Base-by-base conservation (phyloP, 2,329 filamentous ascomycete species). In the Mycogone perniciosa region DNA sequence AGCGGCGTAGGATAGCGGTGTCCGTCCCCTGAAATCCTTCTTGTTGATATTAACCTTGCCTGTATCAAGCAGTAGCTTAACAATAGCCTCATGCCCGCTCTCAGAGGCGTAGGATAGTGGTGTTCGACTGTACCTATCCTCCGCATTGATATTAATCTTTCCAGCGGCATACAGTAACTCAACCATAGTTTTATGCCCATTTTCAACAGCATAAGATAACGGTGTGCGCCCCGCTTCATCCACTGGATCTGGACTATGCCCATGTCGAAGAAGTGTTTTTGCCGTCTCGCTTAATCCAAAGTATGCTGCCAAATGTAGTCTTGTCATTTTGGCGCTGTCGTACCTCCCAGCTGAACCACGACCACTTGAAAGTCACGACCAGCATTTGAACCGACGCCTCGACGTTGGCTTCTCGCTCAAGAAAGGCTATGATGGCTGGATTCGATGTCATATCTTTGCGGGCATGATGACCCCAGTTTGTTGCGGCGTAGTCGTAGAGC, bases 381-480 rank as follows among this genome's bases (percentile, higher is more conserved):
- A 53, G 11, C 6, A 30, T 42, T 10, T 53, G 48, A 8, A 30
- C 33, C 0, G 46, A 38, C 3, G 50, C 44, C 4, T 43, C 37
- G 4, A 53, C 38, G 6, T 53, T 46, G 6, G 6, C 2, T 3
- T 40, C 29, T 5, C 8, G 45, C 10, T 50, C 7, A 1, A 50
- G 37, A 30, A 55, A 39, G 20, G 35, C 31, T 3, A 48, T 27
- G 6, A 48, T 40, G 9, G 41, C 35, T 7, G 40, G 20, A 5
- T 11, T 20, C 6, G 34, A n/a, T 27, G 38, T 6, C n/a, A 20
- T 26, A 9, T 34, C 31, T 5, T 29, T 7, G 1, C 37, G 47
- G 26, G 54, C 51, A 44, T 57, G 56, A 33, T 50, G 13, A 1
- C 50, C 56, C 56, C 56, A 57, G 11, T 52, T 40, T 1, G 26